These are phyloP conservation scores for Reutealis trisperma DNA, from an alignment of 345 rosid species.

Conservation along the genomic window DNA sequence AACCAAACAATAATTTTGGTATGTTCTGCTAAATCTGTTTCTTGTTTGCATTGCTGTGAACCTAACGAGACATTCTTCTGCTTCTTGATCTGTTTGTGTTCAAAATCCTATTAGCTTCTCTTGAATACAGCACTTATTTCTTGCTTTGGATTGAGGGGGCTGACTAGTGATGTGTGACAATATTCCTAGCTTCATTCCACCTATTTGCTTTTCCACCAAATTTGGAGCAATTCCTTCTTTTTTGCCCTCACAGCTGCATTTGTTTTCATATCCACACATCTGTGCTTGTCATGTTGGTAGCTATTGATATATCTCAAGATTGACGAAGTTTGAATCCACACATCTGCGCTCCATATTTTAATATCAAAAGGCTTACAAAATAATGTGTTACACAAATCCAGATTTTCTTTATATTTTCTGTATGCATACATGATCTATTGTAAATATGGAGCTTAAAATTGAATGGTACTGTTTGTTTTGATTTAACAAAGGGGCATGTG, in stretches of 20 bases:
- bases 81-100: neutral
- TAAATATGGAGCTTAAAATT: neutral
- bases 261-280: neutral
- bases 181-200: neutral
- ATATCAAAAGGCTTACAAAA: neutral
- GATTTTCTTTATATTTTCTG: neutral
- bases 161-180: neutral
- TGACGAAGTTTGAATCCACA: neutral
- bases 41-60: constrained; percentile 1
- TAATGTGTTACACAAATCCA: neutral
- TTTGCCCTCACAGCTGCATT: neutral
- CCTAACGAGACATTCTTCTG: neutral
- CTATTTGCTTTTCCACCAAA: too few relatives aligned
- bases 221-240: neutral
- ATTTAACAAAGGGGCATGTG: neutral
- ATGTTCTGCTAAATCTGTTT: neutral
- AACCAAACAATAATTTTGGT: neutral
- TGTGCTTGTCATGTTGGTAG: too few relatives aligned
- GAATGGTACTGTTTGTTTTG: too few relatives aligned
- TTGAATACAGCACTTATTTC: neutral
- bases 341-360: too few relatives aligned
- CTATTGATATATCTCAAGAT: neutral
- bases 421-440: neutral
- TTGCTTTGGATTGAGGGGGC: neutral
- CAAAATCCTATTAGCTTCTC: neutral